Base-by-base conservation (phyloP, 805 yeast species). In the Blastobotrys attinorum region DNA sequence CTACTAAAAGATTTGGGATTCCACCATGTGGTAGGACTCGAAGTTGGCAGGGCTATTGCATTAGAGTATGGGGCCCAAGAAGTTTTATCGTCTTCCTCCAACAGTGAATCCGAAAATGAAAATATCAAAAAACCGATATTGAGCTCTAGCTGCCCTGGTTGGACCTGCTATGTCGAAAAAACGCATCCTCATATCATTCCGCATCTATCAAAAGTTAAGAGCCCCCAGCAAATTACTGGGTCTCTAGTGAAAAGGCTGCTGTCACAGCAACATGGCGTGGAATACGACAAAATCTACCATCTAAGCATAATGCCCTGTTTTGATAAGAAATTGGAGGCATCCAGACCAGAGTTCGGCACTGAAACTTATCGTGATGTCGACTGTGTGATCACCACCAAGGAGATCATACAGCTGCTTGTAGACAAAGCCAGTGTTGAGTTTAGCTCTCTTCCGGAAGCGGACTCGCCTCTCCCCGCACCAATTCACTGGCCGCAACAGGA, bases 191-290 rank as follows among this genome's bases (percentile, higher is more conserved):
- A 83, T 50, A 67, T 92, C 7, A 64, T 88, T 13, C 83, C 89
- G 0, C 68, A 72, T 46, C 58, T 92, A 47, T 77, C 94, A 10
- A 72, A 73, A 29, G 82, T 84, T 35, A 85, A 86, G 56, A 85
- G 96, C 0, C 94, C 97, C 3, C 97, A 90, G 63, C 97, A 87
- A 59, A 82, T 90, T 41, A 86, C 97, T 0, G 97, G 97, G 0
- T 67, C 78, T 16, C 52, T 89, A 18, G 61, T 90, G 41, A 89
- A 89, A 59, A 61, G 70, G 15, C 57, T 79, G 20, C 64, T 61
- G 17, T 58, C 68, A 10, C 45, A 47, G n/a, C 69, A 70, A 15
- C 57, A 67, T 10, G 52, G 58, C 2, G 48, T 62, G 0, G 21
- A 51, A 4, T 44, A 55, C 6, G 37, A 40, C 0, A 55, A 73